Conservation (phyloP, 2,329 filamentous ascomycete genomes). For the Stachybotrys elegans region DNA sequence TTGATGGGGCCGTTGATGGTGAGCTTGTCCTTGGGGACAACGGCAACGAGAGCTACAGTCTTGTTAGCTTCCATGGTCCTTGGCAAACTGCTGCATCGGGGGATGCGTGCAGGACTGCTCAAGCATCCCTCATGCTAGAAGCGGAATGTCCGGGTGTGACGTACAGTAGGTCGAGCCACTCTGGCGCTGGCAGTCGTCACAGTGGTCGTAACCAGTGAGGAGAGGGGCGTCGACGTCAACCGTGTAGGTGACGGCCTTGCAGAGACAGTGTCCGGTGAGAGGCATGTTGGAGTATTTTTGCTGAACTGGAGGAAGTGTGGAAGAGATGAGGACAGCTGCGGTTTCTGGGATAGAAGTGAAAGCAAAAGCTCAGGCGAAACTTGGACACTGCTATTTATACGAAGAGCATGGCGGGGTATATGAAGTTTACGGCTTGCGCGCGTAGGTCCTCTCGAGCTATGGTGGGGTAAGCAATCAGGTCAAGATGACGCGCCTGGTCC, state of each 20-base stretch:
- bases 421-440: background rate
- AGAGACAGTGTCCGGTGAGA: slow-evolving; percentile 66
- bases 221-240: slow-evolving; percentile 45
- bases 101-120: background rate
- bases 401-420: slow-evolving; percentile 19
- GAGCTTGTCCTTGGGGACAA: slow-evolving; percentile 62
- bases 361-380: background rate
- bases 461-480: too few species aligned
- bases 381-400: too few species aligned
- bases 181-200: slow-evolving; percentile 69
- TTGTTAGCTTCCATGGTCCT: background rate
- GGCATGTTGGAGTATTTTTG: slow-evolving; percentile 43
- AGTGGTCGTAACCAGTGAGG: slow-evolving; percentile 63
- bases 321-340: slow-evolving; percentile 8
- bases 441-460: background rate
- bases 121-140: background rate
- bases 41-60: slow-evolving; percentile 56
- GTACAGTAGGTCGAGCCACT: slow-evolving; percentile 63
- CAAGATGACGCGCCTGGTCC: too few species aligned
- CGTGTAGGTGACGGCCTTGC: slow-evolving; percentile 67
- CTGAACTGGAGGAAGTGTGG: slow-evolving; percentile 3
- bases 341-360: slow-evolving; percentile 14
- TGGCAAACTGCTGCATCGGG: background rate
- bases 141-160: slow-evolving; percentile 14
- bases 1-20: slow-evolving; percentile 59